Base-by-base conservation (phyloP, 75 land plant species). In the Sequoiadendron giganteum region DNA sequence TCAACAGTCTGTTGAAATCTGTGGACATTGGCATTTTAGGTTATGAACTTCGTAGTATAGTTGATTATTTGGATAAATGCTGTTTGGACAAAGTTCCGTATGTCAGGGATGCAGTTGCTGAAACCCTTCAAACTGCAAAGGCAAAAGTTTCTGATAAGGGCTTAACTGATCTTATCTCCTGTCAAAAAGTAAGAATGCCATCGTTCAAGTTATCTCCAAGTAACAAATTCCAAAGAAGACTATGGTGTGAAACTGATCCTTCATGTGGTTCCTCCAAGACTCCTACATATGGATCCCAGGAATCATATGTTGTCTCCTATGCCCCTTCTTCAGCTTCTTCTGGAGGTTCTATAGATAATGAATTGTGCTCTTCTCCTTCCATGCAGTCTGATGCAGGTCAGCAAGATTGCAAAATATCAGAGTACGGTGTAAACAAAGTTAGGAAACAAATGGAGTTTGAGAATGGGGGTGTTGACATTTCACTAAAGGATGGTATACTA, bases 71-170 rank as follows among this genome's bases (percentile, higher is more conserved):
- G 93, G 95, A 95, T 86, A 92, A 88, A 34, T 92, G 87, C 65
- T 88, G 90, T 13, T 85, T 81, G 45, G 97, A 98, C 87, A 87
- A 86, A 18, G 91, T 95, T 93, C 91, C 94, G 39, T 95, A 86
- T 87, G 95, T 95, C 14, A 86, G 89, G 13, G 90, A 91, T 34
- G 97, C 96, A 38, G 94, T 94, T 36, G 93, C 88, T 87, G 97
- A 95, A 89, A 94, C 98, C 21, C 84, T 94, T 32, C 93, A 94
- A 76, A 94, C 93, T 85, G 98, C 95, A 81, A 95, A 88, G 89
- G 54, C 68, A 32, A 88, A 91, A 52, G 85, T 85, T 75, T 56
- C 70, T 15, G 70, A 36, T 40, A 85, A 54, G 32, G 42, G 42
- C 10, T 21, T 85, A 54, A 85, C 10, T 10, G 58, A 52, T 19